Percentiles rank a stretch among this genome's conserved stretches.
Conservation (phyloP, 1,284 basidiomycete species). For the Ceratobasidium sp. region DNA sequence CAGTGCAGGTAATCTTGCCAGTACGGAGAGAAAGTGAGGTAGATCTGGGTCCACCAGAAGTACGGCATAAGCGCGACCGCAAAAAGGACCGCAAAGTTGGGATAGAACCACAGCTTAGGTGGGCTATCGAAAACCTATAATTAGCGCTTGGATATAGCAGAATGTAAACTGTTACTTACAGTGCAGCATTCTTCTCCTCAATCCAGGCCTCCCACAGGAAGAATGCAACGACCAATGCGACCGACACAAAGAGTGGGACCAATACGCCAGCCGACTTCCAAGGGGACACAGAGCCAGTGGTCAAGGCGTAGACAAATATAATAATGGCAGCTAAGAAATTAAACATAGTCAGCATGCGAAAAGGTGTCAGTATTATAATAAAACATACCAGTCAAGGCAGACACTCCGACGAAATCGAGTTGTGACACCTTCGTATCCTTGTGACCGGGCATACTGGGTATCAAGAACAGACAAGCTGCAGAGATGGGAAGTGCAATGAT, state of each 20-base stretch:
- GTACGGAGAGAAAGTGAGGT: constrained; percentile 10
- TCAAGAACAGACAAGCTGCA: constrained; percentile 56
- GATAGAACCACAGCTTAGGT: constrained; percentile 59
- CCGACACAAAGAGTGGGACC: constrained; percentile 61
- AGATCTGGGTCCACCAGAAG: constrained; percentile 56
- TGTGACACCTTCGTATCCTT: constrained; percentile 51
- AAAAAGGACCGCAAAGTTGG: constrained; percentile 60
- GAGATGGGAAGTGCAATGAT: constrained; percentile 59
- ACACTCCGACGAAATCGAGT: constrained; percentile 56
- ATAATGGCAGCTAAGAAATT: constrained; percentile 55
- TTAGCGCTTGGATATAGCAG: not conserved
- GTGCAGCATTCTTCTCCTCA: constrained; percentile 58
- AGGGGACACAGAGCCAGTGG: constrained; percentile 61
- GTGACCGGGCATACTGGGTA: constrained; percentile 52
- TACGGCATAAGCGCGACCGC: constrained; percentile 58
- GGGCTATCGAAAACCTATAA: constrained; percentile 53
- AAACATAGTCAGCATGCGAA: not conserved
- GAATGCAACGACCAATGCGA: constrained; percentile 58
- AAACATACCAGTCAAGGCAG: constrained; percentile 54
- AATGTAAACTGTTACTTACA: constrained; percentile 54
- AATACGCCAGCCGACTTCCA: constrained; percentile 63
- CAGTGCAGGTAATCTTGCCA: constrained; percentile 34
- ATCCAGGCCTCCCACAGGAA: constrained; percentile 61
- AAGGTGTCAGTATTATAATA: not conserved
- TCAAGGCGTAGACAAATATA: constrained; percentile 66